Conservation (phyloP, 1,284 basidiomycete species). For the Wallemia ichthyophaga region DNA sequence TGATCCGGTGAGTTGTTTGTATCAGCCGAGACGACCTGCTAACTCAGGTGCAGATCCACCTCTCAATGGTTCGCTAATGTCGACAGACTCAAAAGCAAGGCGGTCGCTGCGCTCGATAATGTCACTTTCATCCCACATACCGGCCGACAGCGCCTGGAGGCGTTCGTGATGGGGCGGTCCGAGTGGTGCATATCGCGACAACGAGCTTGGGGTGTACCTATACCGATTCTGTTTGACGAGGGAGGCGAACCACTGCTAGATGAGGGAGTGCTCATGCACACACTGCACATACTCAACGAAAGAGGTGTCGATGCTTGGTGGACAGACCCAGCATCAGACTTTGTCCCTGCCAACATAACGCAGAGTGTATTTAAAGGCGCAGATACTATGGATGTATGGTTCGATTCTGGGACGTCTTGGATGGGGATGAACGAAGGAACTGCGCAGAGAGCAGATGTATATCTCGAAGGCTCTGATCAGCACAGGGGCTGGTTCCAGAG, state of each 20-base stretch:
- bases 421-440: constrained; percentile 19
- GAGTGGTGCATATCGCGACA: constrained; percentile 99
- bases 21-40: no score
- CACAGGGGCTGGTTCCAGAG: constrained; percentile 99
- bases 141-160: constrained; percentile 51
- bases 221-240: constrained; percentile 54
- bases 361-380: constrained; percentile 31
- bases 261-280: constrained; percentile 37
- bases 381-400: constrained; percentile 99
- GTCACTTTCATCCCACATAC: constrained; percentile 48
- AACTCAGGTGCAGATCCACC: no score
- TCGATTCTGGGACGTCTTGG: constrained; percentile 93
- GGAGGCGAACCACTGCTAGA: constrained; percentile 39
- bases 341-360: constrained; percentile 32
- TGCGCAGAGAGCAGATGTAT: constrained; percentile 42
- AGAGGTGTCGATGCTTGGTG: constrained; percentile 72
- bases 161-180: constrained; percentile 57
- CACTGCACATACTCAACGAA: constrained; percentile 36
- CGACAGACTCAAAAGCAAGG: constrained; percentile 45
- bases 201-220: constrained; percentile 90
- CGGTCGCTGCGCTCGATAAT: constrained; percentile 34
- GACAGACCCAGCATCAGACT: constrained; percentile 53
- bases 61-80: constrained; percentile 96
- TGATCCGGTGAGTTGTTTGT: no score
- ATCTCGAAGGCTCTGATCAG: constrained; percentile 86